Conservation (phyloP, 2,329 filamentous ascomycete genomes). For the Lasiodiplodia theobromae region DNA sequence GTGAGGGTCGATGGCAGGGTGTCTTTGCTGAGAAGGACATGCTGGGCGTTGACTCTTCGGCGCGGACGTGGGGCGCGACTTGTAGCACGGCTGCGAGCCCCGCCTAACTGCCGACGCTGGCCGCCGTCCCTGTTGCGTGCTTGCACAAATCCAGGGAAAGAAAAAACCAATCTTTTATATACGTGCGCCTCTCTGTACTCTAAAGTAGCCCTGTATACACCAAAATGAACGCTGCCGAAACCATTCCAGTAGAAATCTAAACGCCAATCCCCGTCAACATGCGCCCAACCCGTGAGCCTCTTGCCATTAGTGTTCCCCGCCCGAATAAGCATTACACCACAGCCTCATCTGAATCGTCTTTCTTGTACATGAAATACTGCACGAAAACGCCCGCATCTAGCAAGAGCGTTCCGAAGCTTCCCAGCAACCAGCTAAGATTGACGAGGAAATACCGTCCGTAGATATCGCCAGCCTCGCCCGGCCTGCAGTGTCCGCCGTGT, state of each 20-base stretch:
- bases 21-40: slow-evolving; percentile 20
- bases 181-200: neutral
- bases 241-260: neutral
- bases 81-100: slow-evolving; percentile 12
- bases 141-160: neutral
- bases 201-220: neutral
- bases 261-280: neutral
- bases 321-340: neutral
- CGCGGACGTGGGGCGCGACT: slow-evolving; percentile 15
- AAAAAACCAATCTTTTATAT: neutral
- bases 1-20: slow-evolving; percentile 8
- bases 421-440: slow-evolving; percentile 88
- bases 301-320: neutral
- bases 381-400: slow-evolving; percentile 87
- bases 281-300: neutral
- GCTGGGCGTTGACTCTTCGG: slow-evolving; percentile 25
- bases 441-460: slow-evolving; percentile 87
- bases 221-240: too few species aligned
- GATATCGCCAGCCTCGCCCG: slow-evolving; percentile 69
- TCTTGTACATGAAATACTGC: slow-evolving; percentile 87
- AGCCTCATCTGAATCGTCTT: slow-evolving; percentile 38
- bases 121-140: neutral
- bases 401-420: slow-evolving; percentile 85
- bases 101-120: slow-evolving; percentile 15
- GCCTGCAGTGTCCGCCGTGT: slow-evolving; percentile 58